phyloP scores from a whole-genome alignment of 1,284 basidiomycete genomes.

The Hemileia vastatrix region DNA sequence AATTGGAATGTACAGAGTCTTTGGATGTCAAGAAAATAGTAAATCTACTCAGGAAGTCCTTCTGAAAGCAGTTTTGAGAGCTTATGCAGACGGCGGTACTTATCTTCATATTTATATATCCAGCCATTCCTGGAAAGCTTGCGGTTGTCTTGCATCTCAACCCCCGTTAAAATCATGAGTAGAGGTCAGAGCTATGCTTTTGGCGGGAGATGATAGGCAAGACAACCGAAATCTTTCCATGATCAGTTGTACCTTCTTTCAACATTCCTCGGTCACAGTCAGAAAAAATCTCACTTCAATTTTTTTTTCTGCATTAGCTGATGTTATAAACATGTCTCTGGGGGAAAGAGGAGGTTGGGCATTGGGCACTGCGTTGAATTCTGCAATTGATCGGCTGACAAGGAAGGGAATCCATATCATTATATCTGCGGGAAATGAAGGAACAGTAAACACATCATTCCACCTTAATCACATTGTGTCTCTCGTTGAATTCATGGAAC shows the following conservation, averaged over 20 bases:
- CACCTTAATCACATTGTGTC: neutral
- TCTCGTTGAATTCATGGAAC: neutral
- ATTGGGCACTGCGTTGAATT: constrained; percentile 4
- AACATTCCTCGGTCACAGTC: no score
- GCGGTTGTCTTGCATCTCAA: no score
- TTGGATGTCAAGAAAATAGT: constrained; percentile 15
- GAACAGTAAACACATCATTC: neutral
- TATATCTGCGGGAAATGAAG: constrained; percentile 22
- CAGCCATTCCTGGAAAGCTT: no score
- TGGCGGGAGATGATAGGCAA: no score
- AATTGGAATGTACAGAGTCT: constrained; percentile 17
- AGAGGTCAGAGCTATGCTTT: no score
- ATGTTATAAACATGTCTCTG: constrained; percentile 14
- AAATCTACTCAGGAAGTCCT: constrained; percentile 11
- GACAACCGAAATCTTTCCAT: no score
- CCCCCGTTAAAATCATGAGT: no score
- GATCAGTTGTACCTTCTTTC: no score
- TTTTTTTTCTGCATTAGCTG: neutral
- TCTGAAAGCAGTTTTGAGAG: constrained; percentile 6
- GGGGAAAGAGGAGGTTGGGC: constrained; percentile 18
- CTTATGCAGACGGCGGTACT: constrained; percentile 16
- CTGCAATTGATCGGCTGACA: constrained; percentile 6
- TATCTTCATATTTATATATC: no score
- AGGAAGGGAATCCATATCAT: constrained; percentile 13
- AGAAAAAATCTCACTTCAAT: neutral